Base-by-base conservation (phyloP, 805 yeast genomes). In the Ogataea pignaliae region DNA sequence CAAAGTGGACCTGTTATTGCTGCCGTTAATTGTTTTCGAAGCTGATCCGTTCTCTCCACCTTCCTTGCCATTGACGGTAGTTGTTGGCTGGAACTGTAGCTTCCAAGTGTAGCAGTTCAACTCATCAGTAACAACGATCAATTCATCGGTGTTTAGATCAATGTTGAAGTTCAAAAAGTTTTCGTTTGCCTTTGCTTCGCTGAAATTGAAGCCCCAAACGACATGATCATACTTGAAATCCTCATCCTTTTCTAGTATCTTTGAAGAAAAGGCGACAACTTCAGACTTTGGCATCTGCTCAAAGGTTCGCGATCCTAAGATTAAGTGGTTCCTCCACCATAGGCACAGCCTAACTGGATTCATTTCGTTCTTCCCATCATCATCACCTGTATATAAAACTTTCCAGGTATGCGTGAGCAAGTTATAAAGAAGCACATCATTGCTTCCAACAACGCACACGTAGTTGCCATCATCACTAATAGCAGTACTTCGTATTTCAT, bases 361-460 rank as follows among this genome's bases (percentile, higher is more conserved):
- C 50, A 37, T 31, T 53, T 53, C 52, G 62, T 51, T 29, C 59
- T 68, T 38, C 11, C 44, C 53, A 13, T 40, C 50, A 34, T 52
- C 56, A 18, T 61, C 61, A 50, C 59, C 61, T 43, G 57, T 64
- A 10, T 59, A 67, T 37, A 76, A 60, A 41, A 64, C 56, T 50
- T 72, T 75, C 81, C 81, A 77, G 31, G 64, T 63, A n/a, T 72
- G 68, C 1, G 69, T 60, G 31, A 59, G 47, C 11, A 66, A 42
- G 39, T 69, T 63, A 51, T 71, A 74, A 37, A 74, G 64, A 21
- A 72, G 57, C 13, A 76, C 65, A 17, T 79, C 80, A 21, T 59
- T 55, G 17, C 66, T 60, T 0, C 82, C 83, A 6, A 79, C 72
- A 14, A 77, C 61, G 17, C 81, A 79, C 14, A 75, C 62, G 47